These are phyloP conservation scores for Botrytis hyacinthi DNA, from an alignment of 2,329 filamentous ascomycete species.

Conservation along the genomic window DNA sequence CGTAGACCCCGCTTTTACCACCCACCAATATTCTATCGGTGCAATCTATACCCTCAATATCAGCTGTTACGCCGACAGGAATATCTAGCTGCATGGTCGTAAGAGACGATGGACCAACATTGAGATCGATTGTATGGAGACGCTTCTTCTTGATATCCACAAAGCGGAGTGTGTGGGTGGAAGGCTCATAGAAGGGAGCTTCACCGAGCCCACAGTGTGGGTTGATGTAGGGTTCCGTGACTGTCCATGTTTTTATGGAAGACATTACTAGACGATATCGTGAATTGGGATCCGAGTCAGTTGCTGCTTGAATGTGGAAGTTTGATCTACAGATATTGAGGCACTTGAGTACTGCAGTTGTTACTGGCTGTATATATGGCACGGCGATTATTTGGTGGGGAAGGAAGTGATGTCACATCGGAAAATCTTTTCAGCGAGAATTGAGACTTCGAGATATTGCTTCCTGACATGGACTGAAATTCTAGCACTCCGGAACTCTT, in stretches of 20 bases:
- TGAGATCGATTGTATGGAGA: conserved; percentile 68
- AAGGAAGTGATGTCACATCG: conserved; percentile 10
- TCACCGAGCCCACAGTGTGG: conserved; percentile 68
- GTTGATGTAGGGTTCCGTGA: conserved; percentile 53
- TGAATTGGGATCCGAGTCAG: neutral
- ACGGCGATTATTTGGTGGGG: conserved; percentile 3
- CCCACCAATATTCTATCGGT: conserved; percentile 69
- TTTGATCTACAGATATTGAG: neutral
- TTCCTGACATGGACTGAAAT: neutral
- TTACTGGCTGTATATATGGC: neutral
- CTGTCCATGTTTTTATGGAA: conserved; percentile 45
- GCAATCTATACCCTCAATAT: conserved; percentile 66
- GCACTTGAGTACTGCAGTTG: neutral
- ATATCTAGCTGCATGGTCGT: conserved; percentile 49
- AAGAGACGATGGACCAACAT: conserved; percentile 47
- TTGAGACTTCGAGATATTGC: neutral
- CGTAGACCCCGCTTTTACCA: conserved; percentile 78
- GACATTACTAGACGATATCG: conserved; percentile 3
- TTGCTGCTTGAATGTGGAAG: neutral
- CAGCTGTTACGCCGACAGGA: conserved; percentile 67
- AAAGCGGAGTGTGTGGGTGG: conserved; percentile 66
- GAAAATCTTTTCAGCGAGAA: conserved; percentile 18
- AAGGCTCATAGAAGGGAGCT: conserved; percentile 69
- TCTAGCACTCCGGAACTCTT: neutral
- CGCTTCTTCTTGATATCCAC: conserved; percentile 79